Base-by-base conservation (phyloP, 345 rosid species). In the Hibiscus mutabilis region DNA sequence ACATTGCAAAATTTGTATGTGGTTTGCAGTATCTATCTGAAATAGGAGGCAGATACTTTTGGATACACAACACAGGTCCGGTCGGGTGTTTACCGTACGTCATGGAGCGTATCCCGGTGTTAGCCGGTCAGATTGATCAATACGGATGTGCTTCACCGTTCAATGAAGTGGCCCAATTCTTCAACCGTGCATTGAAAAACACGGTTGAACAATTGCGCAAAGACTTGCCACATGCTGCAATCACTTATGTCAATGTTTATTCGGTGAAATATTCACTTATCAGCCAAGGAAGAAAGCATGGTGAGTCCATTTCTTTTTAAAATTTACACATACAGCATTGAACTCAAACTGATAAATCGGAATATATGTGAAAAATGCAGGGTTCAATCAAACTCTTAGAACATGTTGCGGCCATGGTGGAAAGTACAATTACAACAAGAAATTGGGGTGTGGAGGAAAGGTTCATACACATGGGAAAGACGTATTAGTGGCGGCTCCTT, bases 371-470 rank as follows among this genome's bases (percentile, higher is more conserved):
- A 10, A 44, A 35, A 63, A 21, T 57, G 68, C 87, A 69, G 95
- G 97, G n/a, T 89, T 93, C 76, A 78, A 55, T 13, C 76, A 88
- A 37, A 81, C 93, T 9, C 44, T 89, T 52, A 83, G 82, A 21
- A 78, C 88, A 5, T 91, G 97, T 51, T 93, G 97, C 53, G 94
- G 98, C 0, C 88, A 84, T 68, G 97, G 97, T 15, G 98, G 98
- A 19, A 88, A 81, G 78, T 87, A 86, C 51, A 91, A 91, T 57
- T 91, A 21, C 80, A 78, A 84, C 82, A 77, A 66, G 9, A 35
- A 31, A 0, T 66, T 66, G n/a, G 83, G 74, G 71, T 85, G 91
- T 68, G 95, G 95, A 25, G 83, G 80, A 51, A 81, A 75, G 73
- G 65, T 74, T 47, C 49, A 15, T 18, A 79, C 78, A 60, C 49